Evolutionary conservation across 1,284 basidiomycete genomes (phyloP).

Genomic region (Inonotus obliquus): DNA sequence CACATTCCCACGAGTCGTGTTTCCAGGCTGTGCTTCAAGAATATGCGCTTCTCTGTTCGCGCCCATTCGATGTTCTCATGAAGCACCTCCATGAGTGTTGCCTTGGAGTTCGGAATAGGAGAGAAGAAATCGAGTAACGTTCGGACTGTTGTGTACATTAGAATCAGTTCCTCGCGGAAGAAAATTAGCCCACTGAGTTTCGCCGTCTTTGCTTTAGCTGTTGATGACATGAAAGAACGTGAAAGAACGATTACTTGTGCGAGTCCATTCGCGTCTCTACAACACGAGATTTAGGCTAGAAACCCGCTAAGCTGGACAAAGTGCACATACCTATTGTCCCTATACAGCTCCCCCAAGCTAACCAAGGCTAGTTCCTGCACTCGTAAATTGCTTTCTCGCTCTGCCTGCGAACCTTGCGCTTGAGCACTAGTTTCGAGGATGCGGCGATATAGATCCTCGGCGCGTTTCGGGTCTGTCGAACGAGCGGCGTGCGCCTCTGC

Average conservation of each 20-base stretch:
- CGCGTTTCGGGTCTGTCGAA: conserved; percentile 42
- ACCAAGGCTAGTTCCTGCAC: conserved; percentile 87
- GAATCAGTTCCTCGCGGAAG: not conserved
- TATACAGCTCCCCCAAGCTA: conserved; percentile 84
- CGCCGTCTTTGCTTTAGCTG: conserved; percentile 97
- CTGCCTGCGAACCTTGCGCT: conserved; percentile 28
- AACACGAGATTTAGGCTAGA: not conserved
- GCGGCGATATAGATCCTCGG: conserved; percentile 67
- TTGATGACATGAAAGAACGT: conserved; percentile 87
- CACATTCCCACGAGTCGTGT: conserved; percentile 83
- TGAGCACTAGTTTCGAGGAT: conserved; percentile 40
- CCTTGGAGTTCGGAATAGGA: conserved; percentile 69
- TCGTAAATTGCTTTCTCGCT: conserved; percentile 56
- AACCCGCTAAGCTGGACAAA: not conserved
- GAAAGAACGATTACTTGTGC: conserved; percentile 87
- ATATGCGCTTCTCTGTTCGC: conserved; percentile 87
- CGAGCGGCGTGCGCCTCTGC: conserved; percentile 44
- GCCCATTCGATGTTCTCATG: conserved; percentile 95
- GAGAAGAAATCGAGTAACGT: conserved; percentile 90
- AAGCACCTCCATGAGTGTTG: conserved; percentile 83
- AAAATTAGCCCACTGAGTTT: conserved; percentile 84
- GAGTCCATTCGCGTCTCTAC: conserved; percentile 79
- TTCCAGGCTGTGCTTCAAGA: conserved; percentile 92
- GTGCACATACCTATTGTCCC: conserved; percentile 73
- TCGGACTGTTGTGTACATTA: conserved; percentile 52